phyloP scores from a whole-genome alignment of 2,329 filamentous ascomycete genomes.

The Scedosporium apiospermum region DNA sequence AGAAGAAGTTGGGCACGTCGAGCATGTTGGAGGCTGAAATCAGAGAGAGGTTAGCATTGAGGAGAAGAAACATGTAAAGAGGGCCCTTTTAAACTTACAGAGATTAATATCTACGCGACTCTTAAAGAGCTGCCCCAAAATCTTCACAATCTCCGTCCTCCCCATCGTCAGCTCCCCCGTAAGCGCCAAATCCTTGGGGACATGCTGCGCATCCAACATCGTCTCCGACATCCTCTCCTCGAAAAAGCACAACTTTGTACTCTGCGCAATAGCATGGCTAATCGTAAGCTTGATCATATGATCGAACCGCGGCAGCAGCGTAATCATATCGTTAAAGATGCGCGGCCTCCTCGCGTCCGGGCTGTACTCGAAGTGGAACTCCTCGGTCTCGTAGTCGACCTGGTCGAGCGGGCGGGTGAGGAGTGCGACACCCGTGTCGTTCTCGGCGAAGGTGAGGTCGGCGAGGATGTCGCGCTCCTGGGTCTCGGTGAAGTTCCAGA shows the following conservation, averaged over 20 bases:
- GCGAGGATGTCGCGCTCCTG: slow-evolving; percentile 96
- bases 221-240: slow-evolving; percentile 93
- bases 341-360: slow-evolving; percentile 74
- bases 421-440: slow-evolving; percentile 28
- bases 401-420: slow-evolving; percentile 74
- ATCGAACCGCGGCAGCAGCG: slow-evolving; percentile 75
- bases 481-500: slow-evolving; percentile 96
- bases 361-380: slow-evolving; percentile 98
- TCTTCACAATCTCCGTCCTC: slow-evolving; percentile 81
- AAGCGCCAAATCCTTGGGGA: slow-evolving; percentile 79
- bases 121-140: slow-evolving; percentile 84
- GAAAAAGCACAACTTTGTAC: slow-evolving; percentile 91
- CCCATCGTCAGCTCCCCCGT: slow-evolving; percentile 89
- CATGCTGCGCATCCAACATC: slow-evolving; percentile 85
- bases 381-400: slow-evolving; percentile 91
- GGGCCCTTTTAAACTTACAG: too few relatives aligned
- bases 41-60: too few relatives aligned
- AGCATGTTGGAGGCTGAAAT: slow-evolving; percentile 85
- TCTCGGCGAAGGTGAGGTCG: slow-evolving; percentile 73
- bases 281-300: slow-evolving; percentile 99
- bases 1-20: slow-evolving; percentile 95
- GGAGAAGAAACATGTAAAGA: too few relatives aligned
- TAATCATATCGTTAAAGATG: slow-evolving; percentile 99
- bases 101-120: slow-evolving; percentile 95
- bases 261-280: slow-evolving; percentile 94